phyloP scores from a whole-genome alignment of 2,329 filamentous ascomycete genomes.

The Cryphonectria radicalis region DNA sequence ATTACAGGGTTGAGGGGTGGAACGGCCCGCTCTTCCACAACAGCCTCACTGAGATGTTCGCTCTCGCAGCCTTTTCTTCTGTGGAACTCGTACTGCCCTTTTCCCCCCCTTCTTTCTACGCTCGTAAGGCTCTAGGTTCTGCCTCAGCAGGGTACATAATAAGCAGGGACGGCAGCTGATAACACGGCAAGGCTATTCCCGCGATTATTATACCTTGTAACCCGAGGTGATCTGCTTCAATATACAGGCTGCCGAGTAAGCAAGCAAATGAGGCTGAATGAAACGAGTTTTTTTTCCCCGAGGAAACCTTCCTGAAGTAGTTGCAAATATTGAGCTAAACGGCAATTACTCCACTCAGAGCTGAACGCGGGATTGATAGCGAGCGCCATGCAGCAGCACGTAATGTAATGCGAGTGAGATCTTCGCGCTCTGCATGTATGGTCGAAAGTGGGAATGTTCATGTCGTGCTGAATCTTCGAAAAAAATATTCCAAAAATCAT shows the following conservation, averaged over 20 bases:
- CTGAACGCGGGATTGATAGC: not conserved
- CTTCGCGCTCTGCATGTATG: not conserved
- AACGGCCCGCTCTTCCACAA: not conserved
- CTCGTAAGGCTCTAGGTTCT: too few species aligned
- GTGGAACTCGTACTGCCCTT: not conserved
- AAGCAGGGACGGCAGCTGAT: not conserved
- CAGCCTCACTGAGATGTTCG: not conserved
- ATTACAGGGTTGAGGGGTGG: not conserved
- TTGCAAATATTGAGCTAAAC: not conserved
- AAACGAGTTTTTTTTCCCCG: too few species aligned
- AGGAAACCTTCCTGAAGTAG: not conserved
- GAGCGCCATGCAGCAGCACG: not conserved
- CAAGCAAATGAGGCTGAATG: not conserved
- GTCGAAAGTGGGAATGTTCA: not conserved
- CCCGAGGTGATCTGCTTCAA: not conserved
- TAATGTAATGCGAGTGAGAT: not conserved
- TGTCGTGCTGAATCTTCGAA: not conserved
- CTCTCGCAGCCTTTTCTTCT: not conserved
- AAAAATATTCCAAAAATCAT: not conserved
- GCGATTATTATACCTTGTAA: not conserved
- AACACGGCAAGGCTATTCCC: too few species aligned
- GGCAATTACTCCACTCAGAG: not conserved
- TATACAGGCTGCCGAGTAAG: not conserved
- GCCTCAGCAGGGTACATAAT: too few species aligned
- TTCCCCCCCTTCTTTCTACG: not conserved